A percentile compares a stretch with the other conserved stretches of the same genome.
Conservation (phyloP, 768 basidiomycete species). For the Mycena galopus region DNA sequence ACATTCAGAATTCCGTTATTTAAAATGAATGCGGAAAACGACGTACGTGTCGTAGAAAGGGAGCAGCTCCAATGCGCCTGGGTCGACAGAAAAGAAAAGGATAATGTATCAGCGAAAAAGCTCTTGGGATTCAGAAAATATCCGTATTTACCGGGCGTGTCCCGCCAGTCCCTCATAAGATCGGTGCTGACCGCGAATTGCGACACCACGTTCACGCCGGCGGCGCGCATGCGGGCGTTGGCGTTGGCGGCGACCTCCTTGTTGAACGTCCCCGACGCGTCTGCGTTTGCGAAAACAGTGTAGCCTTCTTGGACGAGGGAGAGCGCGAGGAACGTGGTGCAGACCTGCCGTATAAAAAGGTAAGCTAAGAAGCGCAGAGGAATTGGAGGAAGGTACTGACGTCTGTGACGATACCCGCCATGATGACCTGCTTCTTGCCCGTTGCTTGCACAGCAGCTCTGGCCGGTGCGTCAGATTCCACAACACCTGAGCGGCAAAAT, state of each 20-base stretch:
- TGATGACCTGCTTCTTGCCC: constrained; percentile 63
- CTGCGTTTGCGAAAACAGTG: constrained; percentile 61
- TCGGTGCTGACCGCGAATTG: constrained; percentile 59
- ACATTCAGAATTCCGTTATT: too few species aligned
- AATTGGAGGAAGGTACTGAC: constrained; percentile 42
- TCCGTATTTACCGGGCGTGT: constrained; percentile 52
- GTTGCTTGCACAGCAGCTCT: constrained; percentile 58
- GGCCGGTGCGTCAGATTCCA: neutral
- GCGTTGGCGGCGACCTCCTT: constrained; percentile 57
- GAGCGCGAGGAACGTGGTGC: constrained; percentile 62
- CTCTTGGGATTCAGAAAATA: neutral
- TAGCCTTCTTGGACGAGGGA: constrained; percentile 61
- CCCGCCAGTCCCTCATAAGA: constrained; percentile 66
- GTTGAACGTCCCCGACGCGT: constrained; percentile 60
- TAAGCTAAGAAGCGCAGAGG: neutral
- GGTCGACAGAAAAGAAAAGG: neutral
- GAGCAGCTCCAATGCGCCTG: constrained; percentile 51
- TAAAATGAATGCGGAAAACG: neutral
- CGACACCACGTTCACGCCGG: constrained; percentile 61
- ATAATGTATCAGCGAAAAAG: neutral
- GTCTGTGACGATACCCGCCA: constrained; percentile 65
- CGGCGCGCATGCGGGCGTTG: constrained; percentile 62
- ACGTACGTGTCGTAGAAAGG: constrained; percentile 62
- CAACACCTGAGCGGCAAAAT: neutral
- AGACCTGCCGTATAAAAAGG: too few species aligned